A percentile compares a stretch with the other conserved stretches of the same genome.
Evolutionary conservation across 768 basidiomycete genomes (phyloP).

Genomic region (Mycena polygramma): DNA sequence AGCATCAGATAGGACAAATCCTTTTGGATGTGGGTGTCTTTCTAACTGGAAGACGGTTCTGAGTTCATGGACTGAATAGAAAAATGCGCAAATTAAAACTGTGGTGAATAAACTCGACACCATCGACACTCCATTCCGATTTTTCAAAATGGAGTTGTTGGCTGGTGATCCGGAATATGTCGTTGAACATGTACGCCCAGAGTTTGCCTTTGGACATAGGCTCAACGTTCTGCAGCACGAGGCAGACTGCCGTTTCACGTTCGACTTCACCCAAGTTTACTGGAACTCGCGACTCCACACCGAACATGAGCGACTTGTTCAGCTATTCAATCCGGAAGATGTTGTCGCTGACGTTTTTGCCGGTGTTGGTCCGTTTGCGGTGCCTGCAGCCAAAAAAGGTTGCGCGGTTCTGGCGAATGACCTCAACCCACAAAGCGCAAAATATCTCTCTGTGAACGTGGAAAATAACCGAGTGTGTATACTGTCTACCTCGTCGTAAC

Average conservation of each 20-base stretch:
- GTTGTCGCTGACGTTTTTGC: constrained; percentile 96
- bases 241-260: constrained; percentile 87
- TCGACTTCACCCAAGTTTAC: constrained; percentile 96
- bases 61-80: constrained; percentile 60
- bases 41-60: background rate
- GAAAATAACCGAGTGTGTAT: constrained; percentile 78
- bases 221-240: constrained; percentile 69
- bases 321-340: constrained; percentile 77
- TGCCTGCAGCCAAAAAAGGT: constrained; percentile 94
- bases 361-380: constrained; percentile 95
- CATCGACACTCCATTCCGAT: constrained; percentile 89
- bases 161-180: constrained; percentile 91
- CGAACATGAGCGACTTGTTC: constrained; percentile 91
- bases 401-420: constrained; percentile 94
- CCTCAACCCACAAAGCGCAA: constrained; percentile 89
- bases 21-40: constrained; percentile 81
- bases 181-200: constrained; percentile 83
- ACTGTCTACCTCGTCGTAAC: background rate
- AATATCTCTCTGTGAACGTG: constrained; percentile 82
- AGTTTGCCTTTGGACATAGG: background rate
- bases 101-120: constrained; percentile 95
- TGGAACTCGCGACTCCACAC: constrained; percentile 97
- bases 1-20: constrained; percentile 90
- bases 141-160: constrained; percentile 96
- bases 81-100: constrained; percentile 86